Evolutionary conservation across 257 asterid species (phyloP).

Genomic region (Eustoma russellianum): DNA sequence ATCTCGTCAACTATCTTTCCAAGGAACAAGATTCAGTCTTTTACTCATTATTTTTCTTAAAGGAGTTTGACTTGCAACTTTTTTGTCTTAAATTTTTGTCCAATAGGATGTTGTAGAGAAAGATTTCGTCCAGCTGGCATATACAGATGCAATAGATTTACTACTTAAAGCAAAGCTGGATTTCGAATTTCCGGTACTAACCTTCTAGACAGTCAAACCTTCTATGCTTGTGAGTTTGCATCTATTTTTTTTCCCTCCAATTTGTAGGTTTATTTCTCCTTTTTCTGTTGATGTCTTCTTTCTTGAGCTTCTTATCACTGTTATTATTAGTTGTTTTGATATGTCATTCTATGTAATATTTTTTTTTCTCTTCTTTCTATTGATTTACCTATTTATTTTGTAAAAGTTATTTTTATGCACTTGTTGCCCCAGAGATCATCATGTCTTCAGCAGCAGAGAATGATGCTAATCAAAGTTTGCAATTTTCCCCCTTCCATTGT

Average conservation of each 20-base stretch:
- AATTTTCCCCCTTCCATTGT: background rate
- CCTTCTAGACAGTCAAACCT: background rate
- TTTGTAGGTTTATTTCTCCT: slow-evolving; percentile 1
- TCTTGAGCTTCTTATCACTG: slow-evolving; percentile 1
- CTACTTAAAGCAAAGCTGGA: slow-evolving; percentile 61
- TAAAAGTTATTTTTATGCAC: too few relatives aligned
- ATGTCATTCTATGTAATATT: too few relatives aligned
- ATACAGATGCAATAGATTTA: slow-evolving; percentile 77
- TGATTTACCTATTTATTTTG: too few relatives aligned
- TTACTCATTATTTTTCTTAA: background rate
- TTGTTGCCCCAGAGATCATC: too few relatives aligned
- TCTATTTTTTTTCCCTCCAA: too few relatives aligned
- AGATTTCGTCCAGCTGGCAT: slow-evolving; percentile 70
- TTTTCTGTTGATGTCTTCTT: slow-evolving; percentile 1
- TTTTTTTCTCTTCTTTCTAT: too few relatives aligned
- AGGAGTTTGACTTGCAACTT: slow-evolving; percentile 8
- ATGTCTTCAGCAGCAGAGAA: too few relatives aligned
- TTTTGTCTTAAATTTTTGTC: slow-evolving; percentile 15
- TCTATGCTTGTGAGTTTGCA: too few relatives aligned
- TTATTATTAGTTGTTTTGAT: background rate
- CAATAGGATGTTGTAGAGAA: slow-evolving; percentile 83
- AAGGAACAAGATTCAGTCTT: background rate
- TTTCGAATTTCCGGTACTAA: slow-evolving; percentile 75
- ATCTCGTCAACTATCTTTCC: background rate
- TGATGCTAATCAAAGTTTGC: too few relatives aligned